Evolutionary conservation across 306 rosid species (phyloP).

Genomic region (Erythrophleum fordii): DNA sequence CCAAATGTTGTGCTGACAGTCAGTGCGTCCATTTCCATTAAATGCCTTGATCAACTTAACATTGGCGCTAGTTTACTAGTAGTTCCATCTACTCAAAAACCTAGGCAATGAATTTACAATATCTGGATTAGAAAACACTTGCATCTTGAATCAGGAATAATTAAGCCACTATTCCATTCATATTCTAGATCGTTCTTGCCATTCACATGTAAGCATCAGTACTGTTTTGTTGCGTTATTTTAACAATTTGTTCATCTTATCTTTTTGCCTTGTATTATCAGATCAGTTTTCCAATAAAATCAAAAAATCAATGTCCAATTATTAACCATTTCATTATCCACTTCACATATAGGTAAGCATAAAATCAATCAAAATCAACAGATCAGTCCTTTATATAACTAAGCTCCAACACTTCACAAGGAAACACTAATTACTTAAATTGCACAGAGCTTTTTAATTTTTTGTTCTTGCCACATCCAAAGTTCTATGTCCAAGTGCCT

Average conservation of each 20-base stretch:
- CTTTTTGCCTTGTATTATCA: not conserved
- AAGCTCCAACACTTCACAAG: not conserved
- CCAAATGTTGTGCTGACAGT: too few species aligned
- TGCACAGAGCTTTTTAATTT: not conserved
- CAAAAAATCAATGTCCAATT: not conserved
- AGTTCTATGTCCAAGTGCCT: not conserved
- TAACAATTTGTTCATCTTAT: not conserved
- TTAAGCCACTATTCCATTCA: not conserved
- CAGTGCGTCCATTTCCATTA: slow-evolving; percentile 2
- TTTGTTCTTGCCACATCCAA: not conserved
- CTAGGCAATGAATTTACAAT: not conserved
- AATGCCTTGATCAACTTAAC: slow-evolving; percentile 3
- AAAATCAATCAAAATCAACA: not conserved
- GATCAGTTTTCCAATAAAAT: not conserved
- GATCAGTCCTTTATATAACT: not conserved
- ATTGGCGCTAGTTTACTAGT: not conserved
- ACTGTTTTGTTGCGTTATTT: not conserved
- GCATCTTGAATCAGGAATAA: not conserved
- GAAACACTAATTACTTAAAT: not conserved
- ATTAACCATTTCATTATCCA: not conserved
- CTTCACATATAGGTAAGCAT: not conserved
- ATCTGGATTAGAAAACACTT: not conserved
- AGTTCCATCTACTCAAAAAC: not conserved
- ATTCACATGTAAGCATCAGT: not conserved
- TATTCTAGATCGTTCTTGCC: not conserved